phyloP scores from a whole-genome alignment of 257 asterid species.

The Scutellaria minor region DNA sequence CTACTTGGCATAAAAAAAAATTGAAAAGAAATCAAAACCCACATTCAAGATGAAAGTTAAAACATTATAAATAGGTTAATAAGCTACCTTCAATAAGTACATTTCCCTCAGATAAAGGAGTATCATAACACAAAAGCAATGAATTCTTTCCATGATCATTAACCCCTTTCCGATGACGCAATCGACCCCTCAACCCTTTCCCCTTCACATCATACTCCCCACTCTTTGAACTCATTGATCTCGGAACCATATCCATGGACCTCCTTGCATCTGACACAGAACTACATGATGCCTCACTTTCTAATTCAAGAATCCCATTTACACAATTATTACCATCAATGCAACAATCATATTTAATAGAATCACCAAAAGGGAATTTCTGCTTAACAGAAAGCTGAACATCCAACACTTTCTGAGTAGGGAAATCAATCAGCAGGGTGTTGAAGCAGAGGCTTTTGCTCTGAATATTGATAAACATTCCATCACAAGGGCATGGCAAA shows the following conservation, averaged over 20 bases:
- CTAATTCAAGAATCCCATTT: slow-evolving; percentile 54
- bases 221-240: slow-evolving; percentile 32
- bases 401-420: slow-evolving; percentile 60
- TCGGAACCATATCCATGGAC: slow-evolving; percentile 36
- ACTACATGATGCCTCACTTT: slow-evolving; percentile 70
- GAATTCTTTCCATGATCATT: slow-evolving; percentile 47
- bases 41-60: slow-evolving; percentile 48
- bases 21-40: slow-evolving; percentile 35
- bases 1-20: slow-evolving; percentile 5
- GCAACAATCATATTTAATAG: slow-evolving; percentile 26
- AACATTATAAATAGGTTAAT: slow-evolving; percentile 34
- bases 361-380: slow-evolving; percentile 62
- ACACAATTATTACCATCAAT: slow-evolving; percentile 35
- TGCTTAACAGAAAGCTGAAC: slow-evolving; percentile 62
- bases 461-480: slow-evolving; percentile 44
- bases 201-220: slow-evolving; percentile 70
- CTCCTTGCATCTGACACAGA: slow-evolving; percentile 56
- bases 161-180: slow-evolving; percentile 46
- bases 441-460: slow-evolving; percentile 51
- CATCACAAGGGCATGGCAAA: slow-evolving; percentile 86
- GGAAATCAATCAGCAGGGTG: slow-evolving; percentile 63
- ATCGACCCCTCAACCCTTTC: slow-evolving; percentile 59
- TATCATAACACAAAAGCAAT: slow-evolving; percentile 51
- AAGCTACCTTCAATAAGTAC: slow-evolving; percentile 37
- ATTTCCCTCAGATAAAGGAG: slow-evolving; percentile 37